A percentile compares a stretch with the other conserved stretches of the same genome.
These are phyloP conservation scores for Didymellaceae sp. DNA, from an alignment of 2,329 filamentous ascomycete species.

Conservation along the genomic window DNA sequence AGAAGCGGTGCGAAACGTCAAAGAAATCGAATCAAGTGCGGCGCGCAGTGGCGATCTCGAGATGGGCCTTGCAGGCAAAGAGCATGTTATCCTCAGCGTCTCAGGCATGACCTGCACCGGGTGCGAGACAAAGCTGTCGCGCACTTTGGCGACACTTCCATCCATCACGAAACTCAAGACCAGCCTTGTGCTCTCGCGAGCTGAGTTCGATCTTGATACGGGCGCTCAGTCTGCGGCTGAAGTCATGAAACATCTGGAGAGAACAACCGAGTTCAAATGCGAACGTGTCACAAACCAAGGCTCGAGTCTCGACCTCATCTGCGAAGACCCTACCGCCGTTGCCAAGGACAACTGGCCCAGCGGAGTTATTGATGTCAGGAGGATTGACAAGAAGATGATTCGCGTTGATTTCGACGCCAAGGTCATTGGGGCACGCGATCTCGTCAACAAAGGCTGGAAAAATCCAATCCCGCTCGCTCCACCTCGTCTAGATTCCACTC, in stretches of 20 bases:
- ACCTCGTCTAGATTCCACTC: constrained; percentile 52
- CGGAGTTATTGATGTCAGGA: constrained; percentile 28
- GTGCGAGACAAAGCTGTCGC: constrained; percentile 69
- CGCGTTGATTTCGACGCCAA: constrained; percentile 57
- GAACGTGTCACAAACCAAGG: constrained; percentile 45
- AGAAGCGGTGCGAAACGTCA: no score
- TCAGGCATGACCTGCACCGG: constrained; percentile 77
- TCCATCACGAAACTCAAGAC: constrained; percentile 64
- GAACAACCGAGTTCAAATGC: constrained; percentile 68
- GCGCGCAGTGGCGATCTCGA: no score
- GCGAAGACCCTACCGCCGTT: constrained; percentile 9
- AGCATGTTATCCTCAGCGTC: constrained; percentile 67
- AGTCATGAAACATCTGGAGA: constrained; percentile 60
- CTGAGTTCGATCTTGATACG: constrained; percentile 67
- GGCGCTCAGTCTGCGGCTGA: constrained; percentile 31
- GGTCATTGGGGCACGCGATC: constrained; percentile 56
- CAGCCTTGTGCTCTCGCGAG: constrained; percentile 69
- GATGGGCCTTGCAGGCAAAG: constrained; percentile 30
- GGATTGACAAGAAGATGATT: constrained; percentile 32
- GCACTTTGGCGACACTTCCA: constrained; percentile 58
- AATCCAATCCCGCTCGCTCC: constrained; percentile 53
- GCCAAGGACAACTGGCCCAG: constrained; percentile 31
- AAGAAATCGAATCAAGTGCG: no score
- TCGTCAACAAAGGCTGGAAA: constrained; percentile 49
- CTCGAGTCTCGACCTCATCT: constrained; percentile 32